phyloP scores from a whole-genome alignment of 306 rosid species.

The Prunus persica region Prunus_persica_NCBIv2 NC_034009.1:28286501-28287000 shows the following conservation, averaged over 20 bases:
- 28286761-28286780: slow-evolving; percentile 78
- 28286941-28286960: background rate
- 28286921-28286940: background rate
- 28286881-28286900: slow-evolving; percentile 76
- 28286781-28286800: slow-evolving; percentile 78
- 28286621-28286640: too few relatives aligned
- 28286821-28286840: slow-evolving; percentile 40
- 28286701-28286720: slow-evolving; percentile 72
- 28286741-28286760: slow-evolving; percentile 77
- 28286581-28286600: too few relatives aligned
- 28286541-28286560: too few relatives aligned
- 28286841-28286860: slow-evolving; percentile 41
- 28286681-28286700: slow-evolving; percentile 42
- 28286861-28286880: slow-evolving; percentile 34
- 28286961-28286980: too few relatives aligned
- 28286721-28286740: slow-evolving; percentile 70
- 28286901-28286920: slow-evolving; percentile 62
- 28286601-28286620: background rate
- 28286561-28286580: too few relatives aligned
- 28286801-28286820: slow-evolving; percentile 70
- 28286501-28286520: too few relatives aligned
- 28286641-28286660: background rate
- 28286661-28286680: background rate
- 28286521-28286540: too few relatives aligned
- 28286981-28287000: too few relatives aligned